These are phyloP conservation scores for Ricinus communis DNA, from an alignment of 345 rosid species.

Conservation along the genomic window DNA sequence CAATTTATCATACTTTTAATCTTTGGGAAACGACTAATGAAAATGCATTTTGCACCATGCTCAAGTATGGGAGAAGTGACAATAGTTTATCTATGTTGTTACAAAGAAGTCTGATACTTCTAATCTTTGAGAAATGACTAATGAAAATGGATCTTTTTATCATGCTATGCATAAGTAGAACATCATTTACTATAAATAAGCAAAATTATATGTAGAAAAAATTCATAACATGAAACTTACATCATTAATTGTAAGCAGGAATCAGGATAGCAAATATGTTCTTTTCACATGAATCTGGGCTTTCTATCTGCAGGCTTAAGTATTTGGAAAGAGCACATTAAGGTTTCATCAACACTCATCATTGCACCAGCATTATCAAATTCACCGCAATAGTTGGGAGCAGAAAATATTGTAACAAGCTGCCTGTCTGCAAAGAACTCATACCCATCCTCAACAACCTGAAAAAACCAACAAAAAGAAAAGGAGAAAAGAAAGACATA, in stretches of 20 bases:
- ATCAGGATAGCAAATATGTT: conserved; percentile 13
- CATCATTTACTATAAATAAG: background rate
- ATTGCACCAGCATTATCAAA: conserved; percentile 92
- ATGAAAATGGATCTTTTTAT: conserved; percentile 2
- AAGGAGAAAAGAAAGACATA: background rate
- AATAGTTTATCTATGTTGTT: background rate
- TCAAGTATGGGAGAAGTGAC: background rate
- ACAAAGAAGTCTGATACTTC: background rate
- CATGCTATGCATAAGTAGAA: background rate
- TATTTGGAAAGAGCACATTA: conserved; percentile 92
- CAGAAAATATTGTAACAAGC: conserved; percentile 87
- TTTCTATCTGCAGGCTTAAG: conserved; percentile 74
- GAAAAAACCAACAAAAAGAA: conserved; percentile 7
- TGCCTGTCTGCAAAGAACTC: conserved; percentile 88
- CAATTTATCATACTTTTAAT: too few species aligned
- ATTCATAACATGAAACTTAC: conserved; percentile 23
- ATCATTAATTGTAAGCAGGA: conserved; percentile 15
- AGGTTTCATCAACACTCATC: conserved; percentile 92
- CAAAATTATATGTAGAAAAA: background rate
- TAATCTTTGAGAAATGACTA: background rate
- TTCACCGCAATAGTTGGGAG: conserved; percentile 94
- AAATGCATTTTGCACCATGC: too few species aligned
- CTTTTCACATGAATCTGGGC: conserved; percentile 42
- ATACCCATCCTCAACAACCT: conserved; percentile 96
- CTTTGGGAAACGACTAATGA: too few species aligned